Base-by-base conservation (phyloP, 78 protist species). In the Protostelium mycophagum region DNA sequence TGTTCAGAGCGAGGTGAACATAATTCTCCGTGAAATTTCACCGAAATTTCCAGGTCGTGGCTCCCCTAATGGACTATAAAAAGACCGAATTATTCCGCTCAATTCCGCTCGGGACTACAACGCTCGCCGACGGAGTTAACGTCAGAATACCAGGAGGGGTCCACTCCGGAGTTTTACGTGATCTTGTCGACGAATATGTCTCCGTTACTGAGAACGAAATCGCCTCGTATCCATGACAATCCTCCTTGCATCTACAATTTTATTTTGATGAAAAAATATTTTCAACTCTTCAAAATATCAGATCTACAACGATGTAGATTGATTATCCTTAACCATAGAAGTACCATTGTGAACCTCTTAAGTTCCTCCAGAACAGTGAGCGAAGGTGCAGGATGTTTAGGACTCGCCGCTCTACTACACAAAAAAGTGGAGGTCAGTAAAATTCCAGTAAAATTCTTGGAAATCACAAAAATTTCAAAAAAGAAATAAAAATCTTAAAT, bases 321-420 rank as follows among this genome's bases (percentile, higher is more conserved):
- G 36, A 85, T 35, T 10, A 85, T 34, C 34, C 86, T 35, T 85
- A 10, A 85, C 86, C 10, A 25, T 85, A n/a, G n/a, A 9, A 85
- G 86, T 37, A 90, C 96, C 73, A 90, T 95, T 38, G 92, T 88
- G 1, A 94, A 95, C 88, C 35, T 89, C 0, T 73, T 95, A 0
- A 85, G 88, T 39, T 87, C 90, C 34, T 88, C 94, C 37, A 83
- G 97, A 73, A 95, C 97, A 35, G 90, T 95, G n/a, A 86, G 92
- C 34, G 97, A 95, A 39, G 97, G 97, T 89, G 97, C 97, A 0
- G 97, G 97, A 1, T 89, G 93, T 63, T 85, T 95, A 16, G 95
- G 95, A 35, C 84, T 95, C 5, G 97, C 97, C 0, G 97, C 97
- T 63, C 92, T 95, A 0, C 31, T 93, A 37, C 94, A 93, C 86